A percentile compares a stretch with the other conserved stretches of the same genome.
Evolutionary conservation across 345 rosid species (phyloP).

Genomic region (Stellera chamaejasme): DNA sequence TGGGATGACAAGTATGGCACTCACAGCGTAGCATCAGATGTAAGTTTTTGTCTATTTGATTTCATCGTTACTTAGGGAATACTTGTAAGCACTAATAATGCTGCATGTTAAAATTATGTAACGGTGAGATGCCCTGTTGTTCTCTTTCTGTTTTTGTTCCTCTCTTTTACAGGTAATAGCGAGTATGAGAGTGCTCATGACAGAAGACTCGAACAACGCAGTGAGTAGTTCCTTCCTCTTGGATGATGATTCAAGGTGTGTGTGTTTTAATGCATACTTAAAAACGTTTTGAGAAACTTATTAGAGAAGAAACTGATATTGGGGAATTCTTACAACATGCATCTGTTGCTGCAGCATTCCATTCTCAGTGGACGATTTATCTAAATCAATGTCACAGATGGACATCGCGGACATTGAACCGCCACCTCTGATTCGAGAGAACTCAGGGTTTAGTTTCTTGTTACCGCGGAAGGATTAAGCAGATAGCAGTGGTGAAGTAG

Average conservation of each 20-base stretch:
- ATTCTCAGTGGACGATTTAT: constrained; percentile 89
- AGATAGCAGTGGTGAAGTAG: neutral
- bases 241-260: constrained; percentile 93
- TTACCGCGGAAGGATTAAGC: constrained; percentile 59
- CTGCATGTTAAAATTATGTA: neutral
- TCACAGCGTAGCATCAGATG: constrained; percentile 79
- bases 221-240: constrained; percentile 88
- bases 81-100: neutral
- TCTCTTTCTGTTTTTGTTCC: neutral
- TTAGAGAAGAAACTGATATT: too few species aligned
- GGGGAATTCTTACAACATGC: too few species aligned
- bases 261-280: neutral
- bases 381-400: constrained; percentile 89
- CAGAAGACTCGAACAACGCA: constrained; percentile 93
- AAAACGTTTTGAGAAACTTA: neutral
- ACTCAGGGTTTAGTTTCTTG: constrained; percentile 85
- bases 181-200: constrained; percentile 87
- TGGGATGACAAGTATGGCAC: constrained; percentile 99
- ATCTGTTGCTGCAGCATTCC: constrained; percentile 62
- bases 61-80: constrained; percentile 14
- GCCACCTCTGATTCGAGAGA: constrained; percentile 81
- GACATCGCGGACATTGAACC: constrained; percentile 86
- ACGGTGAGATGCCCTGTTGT: neutral
- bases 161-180: constrained; percentile 54
- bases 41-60: constrained; percentile 35